Percentiles rank a stretch among this genome's conserved stretches.
Evolutionary conservation across 176 grass and related monocot genomes (phyloP).

Genomic region (Rhynchospora breviuscula): DNA sequence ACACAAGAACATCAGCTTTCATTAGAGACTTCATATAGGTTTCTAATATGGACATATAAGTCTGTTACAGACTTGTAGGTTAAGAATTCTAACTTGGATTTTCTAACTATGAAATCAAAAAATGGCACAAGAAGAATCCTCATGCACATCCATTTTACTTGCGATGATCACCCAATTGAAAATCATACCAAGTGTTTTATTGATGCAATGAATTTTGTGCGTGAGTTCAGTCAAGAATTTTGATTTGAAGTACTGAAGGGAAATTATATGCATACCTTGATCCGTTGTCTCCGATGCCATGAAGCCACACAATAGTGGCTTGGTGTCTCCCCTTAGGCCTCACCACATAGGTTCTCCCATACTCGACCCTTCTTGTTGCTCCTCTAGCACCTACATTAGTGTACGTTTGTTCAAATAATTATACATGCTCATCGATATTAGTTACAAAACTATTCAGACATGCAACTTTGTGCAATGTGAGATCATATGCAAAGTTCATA

Average conservation of each 20-base stretch:
- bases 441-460: neutral
- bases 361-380: conserved; percentile 43
- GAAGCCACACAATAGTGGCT: conserved; percentile 95
- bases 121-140: neutral
- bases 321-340: conserved; percentile 88
- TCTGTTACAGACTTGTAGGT: neutral
- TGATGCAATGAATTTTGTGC: neutral
- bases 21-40: neutral
- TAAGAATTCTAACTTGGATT: neutral
- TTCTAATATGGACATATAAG: neutral
- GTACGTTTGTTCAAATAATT: neutral
- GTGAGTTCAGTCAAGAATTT: neutral
- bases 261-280: conserved; percentile 39
- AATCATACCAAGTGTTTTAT: neutral
- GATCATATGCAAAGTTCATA: neutral
- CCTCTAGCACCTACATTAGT: conserved; percentile 44
- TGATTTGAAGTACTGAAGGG: neutral
- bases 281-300: conserved; percentile 89
- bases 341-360: conserved; percentile 86
- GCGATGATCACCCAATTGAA: neutral
- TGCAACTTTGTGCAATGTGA: neutral
- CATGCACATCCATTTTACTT: neutral
- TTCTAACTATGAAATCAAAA: neutral
- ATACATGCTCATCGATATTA: neutral
- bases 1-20: conserved; percentile 9